phyloP scores from a whole-genome alignment of 331 rosid species.

The Quercus phellos region DNA sequence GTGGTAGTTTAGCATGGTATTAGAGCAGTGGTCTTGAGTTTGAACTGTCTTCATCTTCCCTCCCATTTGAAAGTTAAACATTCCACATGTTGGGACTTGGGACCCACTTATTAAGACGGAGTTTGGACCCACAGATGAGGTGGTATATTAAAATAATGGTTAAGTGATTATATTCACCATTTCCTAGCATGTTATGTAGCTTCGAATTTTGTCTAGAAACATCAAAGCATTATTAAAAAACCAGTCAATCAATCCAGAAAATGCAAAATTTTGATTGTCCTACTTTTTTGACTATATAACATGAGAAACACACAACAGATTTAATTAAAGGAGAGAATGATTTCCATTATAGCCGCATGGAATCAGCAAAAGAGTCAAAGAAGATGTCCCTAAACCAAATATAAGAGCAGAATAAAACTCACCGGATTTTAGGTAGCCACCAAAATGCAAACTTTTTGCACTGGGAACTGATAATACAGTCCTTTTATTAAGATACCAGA shows the following conservation, averaged over 20 bases:
- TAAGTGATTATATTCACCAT: no score
- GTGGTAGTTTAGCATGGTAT: no score
- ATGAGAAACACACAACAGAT: background rate
- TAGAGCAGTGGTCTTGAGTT: no score
- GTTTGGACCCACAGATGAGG: no score
- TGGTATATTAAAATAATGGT: no score
- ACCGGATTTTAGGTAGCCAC: conserved; percentile 82
- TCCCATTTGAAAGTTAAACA: no score
- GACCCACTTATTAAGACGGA: no score
- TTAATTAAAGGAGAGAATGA: background rate
- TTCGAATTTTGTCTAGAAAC: background rate
- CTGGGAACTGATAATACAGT: conserved; percentile 76
- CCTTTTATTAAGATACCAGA: conserved; percentile 73
- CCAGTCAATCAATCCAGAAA: background rate
- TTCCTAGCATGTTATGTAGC: background rate
- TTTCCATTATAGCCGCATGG: background rate
- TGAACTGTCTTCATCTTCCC: no score
- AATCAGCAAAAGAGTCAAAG: background rate
- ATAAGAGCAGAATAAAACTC: conserved; percentile 8
- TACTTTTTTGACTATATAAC: background rate
- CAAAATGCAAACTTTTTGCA: conserved; percentile 71
- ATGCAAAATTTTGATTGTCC: background rate
- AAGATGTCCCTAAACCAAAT: background rate
- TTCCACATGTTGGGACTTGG: no score
- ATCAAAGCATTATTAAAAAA: background rate